Conservation (phyloP, 2,329 filamentous ascomycete species). For the Epichloe gansuensis region DNA sequence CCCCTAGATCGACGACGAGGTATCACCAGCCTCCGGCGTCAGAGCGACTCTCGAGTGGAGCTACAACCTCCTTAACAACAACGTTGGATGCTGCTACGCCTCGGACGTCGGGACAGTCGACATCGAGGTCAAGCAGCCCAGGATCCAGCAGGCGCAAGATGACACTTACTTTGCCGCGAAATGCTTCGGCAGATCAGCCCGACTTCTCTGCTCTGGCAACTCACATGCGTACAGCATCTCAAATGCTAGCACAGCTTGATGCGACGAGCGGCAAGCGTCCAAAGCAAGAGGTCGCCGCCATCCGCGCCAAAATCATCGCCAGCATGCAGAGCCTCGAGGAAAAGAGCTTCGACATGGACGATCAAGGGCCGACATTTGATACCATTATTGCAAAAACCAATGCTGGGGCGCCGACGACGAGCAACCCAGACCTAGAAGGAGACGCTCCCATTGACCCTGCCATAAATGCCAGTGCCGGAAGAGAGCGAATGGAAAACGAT, state of each 20-base stretch:
- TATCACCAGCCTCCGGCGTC: slow-evolving; percentile 19
- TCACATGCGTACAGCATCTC: slow-evolving; percentile 76
- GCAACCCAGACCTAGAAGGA: slow-evolving; percentile 41
- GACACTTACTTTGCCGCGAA: slow-evolving; percentile 43
- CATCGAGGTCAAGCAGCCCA: slow-evolving; percentile 57
- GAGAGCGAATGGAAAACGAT: slow-evolving; percentile 80
- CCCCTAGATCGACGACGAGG: slow-evolving; percentile 15
- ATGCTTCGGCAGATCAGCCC: slow-evolving; percentile 51
- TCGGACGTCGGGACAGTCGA: slow-evolving; percentile 54
- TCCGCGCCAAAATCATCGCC: slow-evolving; percentile 75
- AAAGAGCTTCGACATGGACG: slow-evolving; percentile 67
- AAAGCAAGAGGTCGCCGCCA: slow-evolving; percentile 67
- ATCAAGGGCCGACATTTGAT: slow-evolving; percentile 65
- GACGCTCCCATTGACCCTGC: slow-evolving; percentile 37
- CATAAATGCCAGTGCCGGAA: slow-evolving; percentile 58
- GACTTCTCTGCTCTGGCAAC: slow-evolving; percentile 74
- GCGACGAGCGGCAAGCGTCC: slow-evolving; percentile 69
- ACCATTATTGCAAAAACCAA: slow-evolving; percentile 66
- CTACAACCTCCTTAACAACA: slow-evolving; percentile 46
- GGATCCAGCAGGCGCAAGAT: slow-evolving; percentile 42
- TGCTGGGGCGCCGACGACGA: slow-evolving; percentile 28
- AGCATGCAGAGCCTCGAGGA: slow-evolving; percentile 84
- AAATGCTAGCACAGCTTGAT: slow-evolving; percentile 76
- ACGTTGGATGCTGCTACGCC: slow-evolving; percentile 51
- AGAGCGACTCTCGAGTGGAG: slow-evolving; percentile 48